Evolutionary conservation across 2,329 filamentous ascomycete genomes (phyloP).

Genomic region (Cercospora sp.): DNA sequence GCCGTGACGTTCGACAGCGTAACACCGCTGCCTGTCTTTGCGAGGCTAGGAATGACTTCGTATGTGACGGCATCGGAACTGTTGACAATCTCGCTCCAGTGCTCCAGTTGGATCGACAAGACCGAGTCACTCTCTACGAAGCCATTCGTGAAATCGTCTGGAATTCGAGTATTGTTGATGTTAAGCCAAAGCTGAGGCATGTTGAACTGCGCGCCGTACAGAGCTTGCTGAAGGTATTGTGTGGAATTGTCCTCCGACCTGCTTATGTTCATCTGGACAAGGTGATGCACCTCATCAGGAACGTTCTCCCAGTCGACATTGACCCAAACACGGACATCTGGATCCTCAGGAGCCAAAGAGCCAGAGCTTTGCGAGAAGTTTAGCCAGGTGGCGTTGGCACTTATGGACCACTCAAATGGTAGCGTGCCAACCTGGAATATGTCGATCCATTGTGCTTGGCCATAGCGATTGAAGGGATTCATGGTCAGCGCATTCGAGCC

Average conservation of each 20-base stretch:
- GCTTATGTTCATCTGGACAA: slow-evolving; percentile 3
- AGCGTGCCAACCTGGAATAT: slow-evolving; percentile 61
- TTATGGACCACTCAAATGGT: slow-evolving; percentile 56
- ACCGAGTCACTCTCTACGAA: slow-evolving; percentile 61
- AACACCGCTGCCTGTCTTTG: slow-evolving; percentile 51
- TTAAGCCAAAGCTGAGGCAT: slow-evolving; percentile 55
- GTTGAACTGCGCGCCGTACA: slow-evolving; percentile 35
- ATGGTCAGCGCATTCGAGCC: slow-evolving; percentile 57
- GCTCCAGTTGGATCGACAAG: slow-evolving; percentile 42
- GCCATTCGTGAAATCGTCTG: slow-evolving; percentile 54
- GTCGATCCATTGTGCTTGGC: slow-evolving; percentile 61
- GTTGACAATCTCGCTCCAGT: slow-evolving; percentile 32
- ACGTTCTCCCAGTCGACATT: slow-evolving; percentile 2
- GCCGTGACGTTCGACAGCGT: slow-evolving; percentile 41
- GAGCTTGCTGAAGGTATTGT: not conserved
- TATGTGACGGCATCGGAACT: slow-evolving; percentile 23
- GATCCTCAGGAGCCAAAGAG: slow-evolving; percentile 45
- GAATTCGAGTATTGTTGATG: slow-evolving; percentile 44
- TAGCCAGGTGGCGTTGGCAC: slow-evolving; percentile 52
- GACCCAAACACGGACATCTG: not conserved
- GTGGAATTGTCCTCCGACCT: slow-evolving; percentile 8
- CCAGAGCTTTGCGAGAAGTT: slow-evolving; percentile 26
- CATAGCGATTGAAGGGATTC: slow-evolving; percentile 60
- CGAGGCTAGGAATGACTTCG: slow-evolving; percentile 50
- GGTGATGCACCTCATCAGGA: not conserved